These are phyloP conservation scores for Boletus rubescentipes DNA, from an alignment of 768 basidiomycete genomes.

Conservation along the genomic window DNA sequence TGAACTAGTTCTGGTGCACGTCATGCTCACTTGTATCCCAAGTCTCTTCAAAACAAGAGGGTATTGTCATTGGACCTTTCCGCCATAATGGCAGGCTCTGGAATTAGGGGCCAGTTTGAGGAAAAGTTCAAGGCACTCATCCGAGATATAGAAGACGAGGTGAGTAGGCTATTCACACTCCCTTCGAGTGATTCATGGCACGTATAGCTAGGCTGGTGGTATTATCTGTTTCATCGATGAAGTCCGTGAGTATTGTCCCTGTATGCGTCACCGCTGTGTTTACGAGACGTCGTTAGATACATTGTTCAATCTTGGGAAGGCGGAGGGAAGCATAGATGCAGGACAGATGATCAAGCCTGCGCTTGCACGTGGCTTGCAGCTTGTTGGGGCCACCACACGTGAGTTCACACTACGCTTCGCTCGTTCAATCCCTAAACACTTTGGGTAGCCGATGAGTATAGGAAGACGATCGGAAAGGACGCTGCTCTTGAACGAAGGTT, in stretches of 20 bases:
- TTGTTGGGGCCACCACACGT: slow-evolving; percentile 92
- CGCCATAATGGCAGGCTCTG: slow-evolving; percentile 84
- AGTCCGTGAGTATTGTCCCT: slow-evolving; percentile 63
- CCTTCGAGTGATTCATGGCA: slow-evolving; percentile 18
- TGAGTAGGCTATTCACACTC: slow-evolving; percentile 32
- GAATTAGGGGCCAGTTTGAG: slow-evolving; percentile 90
- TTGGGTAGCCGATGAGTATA: slow-evolving; percentile 69
- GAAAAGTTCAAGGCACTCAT: slow-evolving; percentile 90
- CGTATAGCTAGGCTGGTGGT: slow-evolving; percentile 53
- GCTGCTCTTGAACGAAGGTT: slow-evolving; percentile 90
- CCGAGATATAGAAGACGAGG: slow-evolving; percentile 88
- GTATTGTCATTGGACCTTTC: slow-evolving; percentile 85
- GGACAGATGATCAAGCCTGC: slow-evolving; percentile 95
- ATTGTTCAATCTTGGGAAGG: slow-evolving; percentile 85
- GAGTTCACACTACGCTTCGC: slow-evolving; percentile 26
- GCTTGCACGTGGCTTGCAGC: slow-evolving; percentile 80
- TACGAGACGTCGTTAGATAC: slow-evolving; percentile 45
- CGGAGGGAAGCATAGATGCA: slow-evolving; percentile 89
- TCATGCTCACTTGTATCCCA: background rate
- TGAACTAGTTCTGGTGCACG: background rate
- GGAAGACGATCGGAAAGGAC: slow-evolving; percentile 90
- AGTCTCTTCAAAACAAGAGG: slow-evolving; percentile 87
- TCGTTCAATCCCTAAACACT: background rate
- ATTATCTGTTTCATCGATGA: slow-evolving; percentile 95
- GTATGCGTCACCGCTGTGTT: background rate